These are phyloP conservation scores for Beauveria sp. DNA, from an alignment of 2,329 filamentous ascomycete species.

Conservation along the genomic window DNA sequence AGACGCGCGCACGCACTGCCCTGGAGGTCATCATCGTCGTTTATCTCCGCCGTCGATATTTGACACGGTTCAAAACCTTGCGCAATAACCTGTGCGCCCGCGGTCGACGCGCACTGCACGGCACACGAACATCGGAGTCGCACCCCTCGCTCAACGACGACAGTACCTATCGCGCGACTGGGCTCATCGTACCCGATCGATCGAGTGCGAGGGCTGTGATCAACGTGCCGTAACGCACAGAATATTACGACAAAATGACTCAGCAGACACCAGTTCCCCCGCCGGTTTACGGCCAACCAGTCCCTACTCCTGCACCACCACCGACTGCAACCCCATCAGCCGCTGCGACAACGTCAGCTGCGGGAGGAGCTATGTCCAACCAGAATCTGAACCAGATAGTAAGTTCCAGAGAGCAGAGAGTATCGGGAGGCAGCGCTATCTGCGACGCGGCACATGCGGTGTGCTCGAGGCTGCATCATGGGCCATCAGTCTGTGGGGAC, in stretches of 20 bases:
- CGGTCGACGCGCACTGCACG: background rate
- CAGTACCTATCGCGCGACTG: background rate
- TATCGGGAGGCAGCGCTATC: slow-evolving; percentile 16
- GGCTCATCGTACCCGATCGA: background rate
- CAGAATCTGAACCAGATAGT: slow-evolving; percentile 96
- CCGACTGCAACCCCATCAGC: slow-evolving; percentile 19
- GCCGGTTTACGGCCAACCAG: slow-evolving; percentile 20
- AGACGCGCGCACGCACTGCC: background rate
- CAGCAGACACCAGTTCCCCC: slow-evolving; percentile 8
- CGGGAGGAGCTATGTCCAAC: slow-evolving; percentile 54
- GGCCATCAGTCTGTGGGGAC: background rate
- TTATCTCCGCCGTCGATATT: background rate
- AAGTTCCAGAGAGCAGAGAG: slow-evolving; percentile 33
- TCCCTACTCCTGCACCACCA: slow-evolving; percentile 25
- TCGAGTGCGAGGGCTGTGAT: background rate
- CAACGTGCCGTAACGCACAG: too few species aligned
- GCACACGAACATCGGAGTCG: background rate
- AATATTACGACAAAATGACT: background rate
- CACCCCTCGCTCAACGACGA: background rate
- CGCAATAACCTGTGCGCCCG: background rate
- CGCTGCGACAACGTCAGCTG: slow-evolving; percentile 24
- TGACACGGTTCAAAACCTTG: background rate
- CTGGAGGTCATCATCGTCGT: background rate
- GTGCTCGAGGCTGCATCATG: too few species aligned
- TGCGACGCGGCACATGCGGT: background rate